Evolutionary conservation across 768 basidiomycete species (phyloP).

Genomic region (Galerina sulciceps): DNA sequence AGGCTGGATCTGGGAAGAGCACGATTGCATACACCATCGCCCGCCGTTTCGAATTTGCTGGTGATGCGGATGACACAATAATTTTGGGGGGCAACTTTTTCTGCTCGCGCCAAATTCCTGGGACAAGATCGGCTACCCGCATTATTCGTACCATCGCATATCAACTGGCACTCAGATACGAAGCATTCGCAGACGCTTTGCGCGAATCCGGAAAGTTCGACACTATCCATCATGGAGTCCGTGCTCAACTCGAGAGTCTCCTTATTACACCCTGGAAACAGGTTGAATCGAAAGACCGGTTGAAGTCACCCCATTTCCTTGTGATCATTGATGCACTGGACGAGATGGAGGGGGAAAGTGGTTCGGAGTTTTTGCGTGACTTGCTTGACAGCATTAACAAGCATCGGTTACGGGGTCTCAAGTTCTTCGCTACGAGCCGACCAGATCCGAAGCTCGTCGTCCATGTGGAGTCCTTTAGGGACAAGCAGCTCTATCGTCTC

Average conservation of each 20-base stretch:
- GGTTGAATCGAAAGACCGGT: neutral
- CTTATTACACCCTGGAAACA: conserved; percentile 17
- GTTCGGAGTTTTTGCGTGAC: too few species aligned
- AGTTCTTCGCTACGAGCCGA: conserved; percentile 20
- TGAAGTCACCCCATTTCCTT: too few species aligned
- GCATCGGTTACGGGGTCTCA: conserved; percentile 8
- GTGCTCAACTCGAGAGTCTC: conserved; percentile 14
- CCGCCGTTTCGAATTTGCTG: neutral
- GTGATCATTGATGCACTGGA: too few species aligned
- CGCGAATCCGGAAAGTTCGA: conserved; percentile 6
- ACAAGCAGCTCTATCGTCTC: conserved; percentile 13
- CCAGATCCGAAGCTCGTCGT: conserved; percentile 8
- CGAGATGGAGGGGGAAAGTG: too few species aligned
- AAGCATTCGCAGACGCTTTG: conserved; percentile 22
- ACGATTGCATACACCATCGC: conserved; percentile 15
- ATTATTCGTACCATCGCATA: neutral
- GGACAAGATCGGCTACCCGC: conserved; percentile 13
- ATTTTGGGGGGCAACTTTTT: conserved; percentile 30
- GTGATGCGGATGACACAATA: conserved; percentile 8
- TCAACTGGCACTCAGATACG: conserved; percentile 2
- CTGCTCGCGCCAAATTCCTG: conserved; percentile 28
- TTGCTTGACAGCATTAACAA: conserved; percentile 1
- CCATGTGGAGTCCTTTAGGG: neutral
- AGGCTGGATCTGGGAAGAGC: conserved; percentile 26
- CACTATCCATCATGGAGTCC: neutral